Percentiles rank a stretch among this genome's conserved stretches.
These are phyloP conservation scores for Psilocybe subaeruginosa DNA, from an alignment of 768 basidiomycete genomes.

Conservation along the genomic window DNA sequence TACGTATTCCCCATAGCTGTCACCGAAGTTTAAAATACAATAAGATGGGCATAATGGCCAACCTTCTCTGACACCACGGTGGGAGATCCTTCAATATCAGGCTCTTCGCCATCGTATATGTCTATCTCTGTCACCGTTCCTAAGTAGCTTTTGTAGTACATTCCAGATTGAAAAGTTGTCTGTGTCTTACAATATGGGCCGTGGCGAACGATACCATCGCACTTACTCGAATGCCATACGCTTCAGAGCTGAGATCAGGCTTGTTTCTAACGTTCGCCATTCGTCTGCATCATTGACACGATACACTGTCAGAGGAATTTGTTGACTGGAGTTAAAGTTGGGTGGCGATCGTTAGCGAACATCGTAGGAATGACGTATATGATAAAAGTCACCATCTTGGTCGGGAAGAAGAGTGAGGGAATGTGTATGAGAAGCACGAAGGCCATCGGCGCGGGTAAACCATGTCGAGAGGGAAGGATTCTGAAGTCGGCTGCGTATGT, in stretches of 20 bases:
- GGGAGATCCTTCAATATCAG: not conserved
- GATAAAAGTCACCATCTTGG: not conserved
- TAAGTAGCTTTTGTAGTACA: not conserved
- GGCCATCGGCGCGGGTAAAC: slow-evolving; percentile 11
- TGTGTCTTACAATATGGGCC: not conserved
- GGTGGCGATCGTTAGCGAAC: slow-evolving; percentile 7
- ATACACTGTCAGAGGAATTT: not conserved
- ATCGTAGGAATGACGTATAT: slow-evolving; percentile 3
- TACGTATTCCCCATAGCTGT: too few species aligned
- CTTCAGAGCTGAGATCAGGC: not conserved
- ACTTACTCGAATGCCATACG: slow-evolving; percentile 9
- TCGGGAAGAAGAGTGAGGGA: slow-evolving; percentile 13
- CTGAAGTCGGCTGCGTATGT: slow-evolving; percentile 8
- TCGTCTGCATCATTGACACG: not conserved
- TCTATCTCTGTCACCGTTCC: slow-evolving; percentile 9
- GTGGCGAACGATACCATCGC: slow-evolving; percentile 7
- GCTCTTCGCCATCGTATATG: not conserved
- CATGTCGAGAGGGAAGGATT: slow-evolving; percentile 10
- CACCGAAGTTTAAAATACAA: too few species aligned
- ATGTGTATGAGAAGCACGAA: slow-evolving; percentile 6
- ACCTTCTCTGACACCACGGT: not conserved
- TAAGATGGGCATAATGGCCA: not conserved
- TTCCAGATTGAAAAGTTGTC: slow-evolving; percentile 8
- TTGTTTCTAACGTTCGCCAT: not conserved
- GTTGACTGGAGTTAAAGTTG: not conserved